Evolutionary conservation across 768 basidiomycete species (phyloP).

Genomic region (Podaxis sp.): DNA sequence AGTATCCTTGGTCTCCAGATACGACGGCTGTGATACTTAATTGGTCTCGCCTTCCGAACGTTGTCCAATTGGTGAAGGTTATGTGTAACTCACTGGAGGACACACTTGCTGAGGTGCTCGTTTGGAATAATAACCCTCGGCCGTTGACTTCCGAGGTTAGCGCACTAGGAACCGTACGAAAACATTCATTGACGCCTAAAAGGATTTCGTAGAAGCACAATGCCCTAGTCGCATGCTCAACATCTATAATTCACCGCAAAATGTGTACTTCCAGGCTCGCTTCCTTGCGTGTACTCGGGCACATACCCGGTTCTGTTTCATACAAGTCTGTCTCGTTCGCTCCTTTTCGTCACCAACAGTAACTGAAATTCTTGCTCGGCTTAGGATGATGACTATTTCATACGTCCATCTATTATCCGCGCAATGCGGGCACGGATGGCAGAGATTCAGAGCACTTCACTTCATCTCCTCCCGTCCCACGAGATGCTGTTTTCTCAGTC

Average conservation of each 20-base stretch:
- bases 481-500: slow-evolving; percentile 57
- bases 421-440: slow-evolving; percentile 42
- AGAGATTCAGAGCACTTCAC: slow-evolving; percentile 25
- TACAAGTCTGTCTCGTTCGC: slow-evolving; percentile 41
- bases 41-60: slow-evolving; percentile 66
- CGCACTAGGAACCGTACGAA: background rate
- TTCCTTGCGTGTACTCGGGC: slow-evolving; percentile 55
- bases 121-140: slow-evolving; percentile 65
- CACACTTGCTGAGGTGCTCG: slow-evolving; percentile 44
- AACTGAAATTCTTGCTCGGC: slow-evolving; percentile 6
- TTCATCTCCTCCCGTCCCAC: slow-evolving; percentile 59
- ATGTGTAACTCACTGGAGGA: slow-evolving; percentile 49
- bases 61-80: slow-evolving; percentile 49
- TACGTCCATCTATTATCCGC: slow-evolving; percentile 55
- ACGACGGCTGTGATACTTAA: slow-evolving; percentile 62
- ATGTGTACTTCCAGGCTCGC: slow-evolving; percentile 61
- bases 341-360: background rate
- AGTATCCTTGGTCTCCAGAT: slow-evolving; percentile 27
- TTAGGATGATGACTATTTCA: slow-evolving; percentile 69
- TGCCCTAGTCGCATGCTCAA: slow-evolving; percentile 44
- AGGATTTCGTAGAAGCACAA: slow-evolving; percentile 41
- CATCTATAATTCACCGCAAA: slow-evolving; percentile 56
- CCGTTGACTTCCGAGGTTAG: slow-evolving; percentile 41
- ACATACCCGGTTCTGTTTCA: slow-evolving; percentile 55
- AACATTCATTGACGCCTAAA: background rate